Conservation (phyloP, 208 protist species). For the Plasmodiophora brassicae region DNA sequence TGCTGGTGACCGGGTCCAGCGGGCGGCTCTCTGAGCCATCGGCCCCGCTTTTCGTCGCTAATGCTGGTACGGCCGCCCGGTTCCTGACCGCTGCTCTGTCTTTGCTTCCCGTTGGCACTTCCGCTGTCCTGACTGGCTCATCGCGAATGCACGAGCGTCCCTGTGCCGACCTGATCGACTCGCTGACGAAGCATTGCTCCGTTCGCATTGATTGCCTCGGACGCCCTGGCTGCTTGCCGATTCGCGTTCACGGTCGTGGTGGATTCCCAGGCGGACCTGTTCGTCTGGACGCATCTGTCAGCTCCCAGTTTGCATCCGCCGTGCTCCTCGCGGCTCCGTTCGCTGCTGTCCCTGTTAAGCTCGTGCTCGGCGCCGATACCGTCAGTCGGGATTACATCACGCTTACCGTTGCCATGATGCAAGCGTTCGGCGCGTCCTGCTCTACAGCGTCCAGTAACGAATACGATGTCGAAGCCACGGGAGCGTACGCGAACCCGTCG, state of each 20-base stretch:
- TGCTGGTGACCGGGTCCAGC: not conserved
- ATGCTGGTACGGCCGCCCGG: slow-evolving; percentile 65
- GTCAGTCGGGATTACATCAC: slow-evolving; percentile 70
- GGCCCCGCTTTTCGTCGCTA: slow-evolving; percentile 61
- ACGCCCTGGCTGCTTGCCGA: not conserved
- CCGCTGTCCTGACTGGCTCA: slow-evolving; percentile 53
- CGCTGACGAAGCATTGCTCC: slow-evolving; percentile 53
- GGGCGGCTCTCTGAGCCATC: not conserved
- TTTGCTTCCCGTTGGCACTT: slow-evolving; percentile 36
- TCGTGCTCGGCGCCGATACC: slow-evolving; percentile 46
- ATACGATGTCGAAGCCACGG: not conserved
- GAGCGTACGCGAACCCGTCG: not conserved
- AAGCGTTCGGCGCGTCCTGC: slow-evolving; percentile 57
- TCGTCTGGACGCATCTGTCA: slow-evolving; percentile 55
- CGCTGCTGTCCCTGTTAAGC: slow-evolving; percentile 50
- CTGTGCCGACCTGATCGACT: slow-evolving; percentile 59
- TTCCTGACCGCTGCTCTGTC: slow-evolving; percentile 64
- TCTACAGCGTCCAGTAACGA: slow-evolving; percentile 29
- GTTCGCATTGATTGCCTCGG: slow-evolving; percentile 43
- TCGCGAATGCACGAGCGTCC: slow-evolving; percentile 63
- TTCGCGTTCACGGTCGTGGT: slow-evolving; percentile 38
- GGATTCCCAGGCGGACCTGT: slow-evolving; percentile 61
- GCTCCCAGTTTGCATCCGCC: slow-evolving; percentile 64
- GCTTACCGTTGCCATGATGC: slow-evolving; percentile 67
- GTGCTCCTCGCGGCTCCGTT: slow-evolving; percentile 66